Evolutionary conservation across 179 eudicot species (phyloP), one percentile per base, ranked within the genome.

Genomic region (Patellifolia procumbens): DNA sequence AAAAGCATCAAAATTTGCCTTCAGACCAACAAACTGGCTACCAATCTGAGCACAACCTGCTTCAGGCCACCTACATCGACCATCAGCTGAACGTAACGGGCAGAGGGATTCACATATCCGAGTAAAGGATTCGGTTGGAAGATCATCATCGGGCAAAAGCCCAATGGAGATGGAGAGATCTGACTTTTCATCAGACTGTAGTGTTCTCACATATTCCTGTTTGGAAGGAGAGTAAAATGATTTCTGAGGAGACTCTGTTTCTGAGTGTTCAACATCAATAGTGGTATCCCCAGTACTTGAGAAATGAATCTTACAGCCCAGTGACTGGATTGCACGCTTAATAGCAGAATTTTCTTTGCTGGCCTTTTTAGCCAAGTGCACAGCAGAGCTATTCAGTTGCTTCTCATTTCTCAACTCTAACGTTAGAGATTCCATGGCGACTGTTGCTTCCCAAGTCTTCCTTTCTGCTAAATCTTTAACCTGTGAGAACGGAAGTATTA

Each of bases 1-100:
- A 86, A 96, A 93, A 66, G 99, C 99, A 79, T 96, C 98, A 81
- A 84, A 96, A 79, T 96, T 93, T 6, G 98, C 98, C 77, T 86
- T 91, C 77, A 96, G 67, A 5, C 98, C 98, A 31, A 96, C 85
- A 78, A 96, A 96, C 80, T 96, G 97, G 84, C 96, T 93, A 58
- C 92, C 88, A 68, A 84, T 68, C 79, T 90, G 97, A 79, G 99
- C 98, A 82, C 99, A 96, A 69, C 94, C 98, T 77, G 91, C 92
- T 76, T 93, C 88, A 15, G 97, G 98, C 98, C 98, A 96, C 81
- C 84, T 83, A 83, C 99, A 96, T 31, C 78, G 82, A 76, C 99
- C 98, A 72, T 93, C 98, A 51, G 87, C 77, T 2, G 92, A 78
- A 17, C 89, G 89, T 37, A 90, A 79, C 3, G 98, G 97, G 79